Evolutionary conservation across 2,329 filamentous ascomycete species (phyloP).

Genomic region (Arthrobotrys sphaeroides): DNA sequence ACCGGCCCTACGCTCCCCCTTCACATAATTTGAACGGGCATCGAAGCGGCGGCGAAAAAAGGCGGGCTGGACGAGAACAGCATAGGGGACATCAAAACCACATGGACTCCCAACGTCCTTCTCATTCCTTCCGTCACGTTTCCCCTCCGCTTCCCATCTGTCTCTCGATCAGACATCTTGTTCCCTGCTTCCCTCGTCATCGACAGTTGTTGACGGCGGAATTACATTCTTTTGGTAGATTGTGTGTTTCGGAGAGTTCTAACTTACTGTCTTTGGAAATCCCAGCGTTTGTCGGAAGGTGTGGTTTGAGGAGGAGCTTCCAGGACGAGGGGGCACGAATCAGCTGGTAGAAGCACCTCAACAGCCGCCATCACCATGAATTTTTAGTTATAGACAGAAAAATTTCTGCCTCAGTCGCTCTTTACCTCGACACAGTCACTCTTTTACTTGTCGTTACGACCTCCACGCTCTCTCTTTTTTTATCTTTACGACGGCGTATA

Average conservation of each 20-base stretch:
- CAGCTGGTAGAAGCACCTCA: conserved; percentile 54
- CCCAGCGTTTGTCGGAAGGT: conserved; percentile 52
- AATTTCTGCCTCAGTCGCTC: conserved; percentile 47
- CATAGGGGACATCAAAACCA: conserved; percentile 47
- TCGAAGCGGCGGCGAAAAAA: conserved; percentile 39
- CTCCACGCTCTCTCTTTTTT: conserved; percentile 36
- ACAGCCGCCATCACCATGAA: conserved; percentile 54
- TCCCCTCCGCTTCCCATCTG: conserved; percentile 43
- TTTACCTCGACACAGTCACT: conserved; percentile 46
- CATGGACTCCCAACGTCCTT: conserved; percentile 49
- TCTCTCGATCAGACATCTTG: conserved; percentile 34
- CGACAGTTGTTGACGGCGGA: conserved; percentile 43
- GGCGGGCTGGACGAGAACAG: conserved; percentile 39
- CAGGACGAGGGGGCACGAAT: conserved; percentile 53
- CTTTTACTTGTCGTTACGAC: conserved; percentile 36
- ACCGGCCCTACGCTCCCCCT: conserved; percentile 44
- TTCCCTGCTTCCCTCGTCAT: conserved; percentile 19
- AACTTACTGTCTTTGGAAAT: conserved; percentile 52
- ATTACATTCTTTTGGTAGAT: conserved; percentile 52
- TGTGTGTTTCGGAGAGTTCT: conserved; percentile 48
- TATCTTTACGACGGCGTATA: conserved; percentile 24
- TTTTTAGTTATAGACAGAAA: conserved; percentile 51
- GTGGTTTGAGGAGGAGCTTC: conserved; percentile 51
- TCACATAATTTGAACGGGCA: conserved; percentile 35
- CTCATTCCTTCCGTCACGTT: conserved; percentile 51